A percentile compares a stretch with the other conserved stretches of the same genome.
These are phyloP conservation scores for Saraca asoca DNA, from an alignment of 331 rosid species.

Conservation along the genomic window DNA sequence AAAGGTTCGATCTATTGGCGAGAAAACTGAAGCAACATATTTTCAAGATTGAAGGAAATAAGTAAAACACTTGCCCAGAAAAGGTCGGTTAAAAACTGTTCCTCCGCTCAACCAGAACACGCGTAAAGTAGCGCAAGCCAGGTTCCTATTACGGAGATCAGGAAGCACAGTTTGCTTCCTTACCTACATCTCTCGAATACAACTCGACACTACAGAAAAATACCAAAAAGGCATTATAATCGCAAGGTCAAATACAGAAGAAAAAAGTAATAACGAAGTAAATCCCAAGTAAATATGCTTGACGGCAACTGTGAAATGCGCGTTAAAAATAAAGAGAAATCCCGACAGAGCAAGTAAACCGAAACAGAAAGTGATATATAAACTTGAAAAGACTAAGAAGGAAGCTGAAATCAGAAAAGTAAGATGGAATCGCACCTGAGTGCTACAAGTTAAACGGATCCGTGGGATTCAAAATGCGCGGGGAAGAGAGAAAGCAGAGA, in stretches of 20 bases:
- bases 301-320: constrained; percentile 2
- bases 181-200: constrained; percentile 26
- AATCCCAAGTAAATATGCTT: background rate
- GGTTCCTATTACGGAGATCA: constrained; percentile 33
- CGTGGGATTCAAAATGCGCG: constrained; percentile 47
- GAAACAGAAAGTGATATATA: background rate
- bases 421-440: constrained; percentile 50
- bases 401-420: constrained; percentile 2
- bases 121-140: background rate
- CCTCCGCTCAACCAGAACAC: constrained; percentile 1
- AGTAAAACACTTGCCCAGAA: background rate
- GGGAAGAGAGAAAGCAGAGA: constrained; percentile 35
- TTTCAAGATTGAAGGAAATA: background rate
- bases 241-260: constrained; percentile 6
- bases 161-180: background rate
- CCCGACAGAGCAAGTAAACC: background rate
- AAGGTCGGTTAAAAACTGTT: background rate
- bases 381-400: constrained; percentile 5
- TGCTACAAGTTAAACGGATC: constrained; percentile 46
- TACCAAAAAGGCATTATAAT: background rate
- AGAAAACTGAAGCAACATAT: constrained; percentile 3
- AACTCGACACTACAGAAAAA: constrained; percentile 15
- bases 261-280: constrained; percentile 11
- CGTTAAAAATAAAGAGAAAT: constrained; percentile 26
- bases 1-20: background rate